Evolutionary conservation across 2,329 filamentous ascomycete species (phyloP).

Genomic region (Fusarium subglutinans): DNA sequence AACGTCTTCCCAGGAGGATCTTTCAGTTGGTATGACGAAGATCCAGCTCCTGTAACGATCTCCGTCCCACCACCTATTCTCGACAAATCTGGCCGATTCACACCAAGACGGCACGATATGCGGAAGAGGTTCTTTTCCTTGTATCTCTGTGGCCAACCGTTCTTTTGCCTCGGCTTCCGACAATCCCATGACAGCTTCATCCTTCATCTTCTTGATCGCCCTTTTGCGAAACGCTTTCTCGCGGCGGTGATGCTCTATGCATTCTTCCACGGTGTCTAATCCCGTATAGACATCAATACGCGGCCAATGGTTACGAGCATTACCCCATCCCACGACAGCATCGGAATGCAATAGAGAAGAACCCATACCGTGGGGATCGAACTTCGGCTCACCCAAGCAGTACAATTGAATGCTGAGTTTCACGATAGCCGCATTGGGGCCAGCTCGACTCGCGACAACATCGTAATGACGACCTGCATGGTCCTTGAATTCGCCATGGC

Average conservation of each 20-base stretch:
- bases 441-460: neutral
- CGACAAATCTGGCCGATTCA: neutral
- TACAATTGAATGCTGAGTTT: conserved; percentile 32
- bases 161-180: conserved; percentile 2
- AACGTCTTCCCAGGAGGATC: conserved; percentile 18
- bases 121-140: conserved; percentile 22
- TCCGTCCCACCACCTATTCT: neutral
- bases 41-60: conserved; percentile 25
- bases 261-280: conserved; percentile 14
- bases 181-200: neutral
- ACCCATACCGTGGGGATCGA: neutral
- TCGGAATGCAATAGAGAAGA: neutral
- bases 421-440: neutral
- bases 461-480: conserved; percentile 3
- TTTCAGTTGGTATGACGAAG: conserved; percentile 1
- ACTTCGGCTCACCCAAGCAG: neutral
- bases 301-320: conserved; percentile 2
- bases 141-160: conserved; percentile 1
- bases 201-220: neutral
- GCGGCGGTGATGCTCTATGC: conserved; percentile 18
- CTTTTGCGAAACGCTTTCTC: conserved; percentile 19
- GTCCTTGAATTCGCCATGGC: conserved; percentile 49
- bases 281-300: conserved; percentile 21
- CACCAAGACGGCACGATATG: conserved; percentile 31
- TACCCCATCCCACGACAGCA: neutral